Evolutionary conservation across 371 early-diverging fungal genomes (phyloP), one percentile per base, ranked within the genome.

Genomic region (Mortierella sp.): DNA sequence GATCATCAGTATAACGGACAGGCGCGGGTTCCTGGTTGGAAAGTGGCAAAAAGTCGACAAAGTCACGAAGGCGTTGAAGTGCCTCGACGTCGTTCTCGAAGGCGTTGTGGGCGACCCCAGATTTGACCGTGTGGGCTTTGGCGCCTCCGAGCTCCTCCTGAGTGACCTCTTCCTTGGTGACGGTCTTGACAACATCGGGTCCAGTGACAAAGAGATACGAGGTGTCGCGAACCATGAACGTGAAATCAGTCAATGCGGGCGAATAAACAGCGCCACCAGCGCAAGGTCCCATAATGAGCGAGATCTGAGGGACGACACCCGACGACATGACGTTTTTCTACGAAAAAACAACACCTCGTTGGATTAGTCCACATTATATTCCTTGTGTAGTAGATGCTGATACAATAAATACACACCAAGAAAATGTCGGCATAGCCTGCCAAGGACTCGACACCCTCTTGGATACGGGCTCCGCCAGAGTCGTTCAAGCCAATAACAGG

Each of bases 161-260:
- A n/a, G 95, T 93, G 12, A 98, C 97, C 14, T 84, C 82, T 75
- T 98, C 98, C 82, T 95, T 95, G 31, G 95, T 95, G 54, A 98
- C 97, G 5, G 95, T 93, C 85, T 94, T 95, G 70, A 98, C 97
- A 5, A 98, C 98, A 31, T 96, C 97, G 3, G 98, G 98, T 11
- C 98, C 98, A 4, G 98, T 98, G 48, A 98, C 98, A 82, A 97
- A 98, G 70, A 98, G 88, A 80, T 96, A 93, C n/a, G 97, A 97
- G 2, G 95, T 93, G 70, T 95, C 95, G 23, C 91, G 87, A 7
- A 98, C 97, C 98, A 98, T 98, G 70, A 97, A 95, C 0, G 93
- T 95, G 64, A 97, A 97, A 68, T 98, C 98, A 1, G 97, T 98
- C 81, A 98, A 82, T 19, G 98, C 98, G 7, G 98, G 98, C 6